These are phyloP conservation scores for Apiospora koreana DNA, from an alignment of 2,329 filamentous ascomycete species.

Conservation along the genomic window DNA sequence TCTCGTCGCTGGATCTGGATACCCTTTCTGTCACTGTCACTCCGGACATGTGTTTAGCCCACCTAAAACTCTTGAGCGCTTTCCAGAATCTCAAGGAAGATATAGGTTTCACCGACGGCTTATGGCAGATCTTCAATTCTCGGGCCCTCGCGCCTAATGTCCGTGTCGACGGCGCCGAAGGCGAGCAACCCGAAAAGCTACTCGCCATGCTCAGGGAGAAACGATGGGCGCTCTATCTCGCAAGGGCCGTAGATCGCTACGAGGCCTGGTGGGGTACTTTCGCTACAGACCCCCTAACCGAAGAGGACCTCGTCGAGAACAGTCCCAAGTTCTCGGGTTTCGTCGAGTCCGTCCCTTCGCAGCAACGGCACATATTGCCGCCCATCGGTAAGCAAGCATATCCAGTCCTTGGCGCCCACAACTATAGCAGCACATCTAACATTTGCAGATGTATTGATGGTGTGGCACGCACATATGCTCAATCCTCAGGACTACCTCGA, in stretches of 20 bases:
- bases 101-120: conserved; percentile 64
- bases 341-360: conserved; percentile 25
- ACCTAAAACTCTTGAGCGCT: conserved; percentile 71
- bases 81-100: conserved; percentile 68
- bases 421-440: conserved; percentile 20
- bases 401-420: not conserved
- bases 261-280: conserved; percentile 62
- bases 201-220: conserved; percentile 66
- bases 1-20: conserved; percentile 39
- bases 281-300: conserved; percentile 30
- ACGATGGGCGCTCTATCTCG: conserved; percentile 71
- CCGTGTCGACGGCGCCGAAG: conserved; percentile 18
- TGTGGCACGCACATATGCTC: conserved; percentile 78
- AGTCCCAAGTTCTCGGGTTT: conserved; percentile 35
- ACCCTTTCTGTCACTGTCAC: conserved; percentile 36
- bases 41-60: conserved; percentile 64
- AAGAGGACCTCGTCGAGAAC: conserved; percentile 35
- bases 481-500: conserved; percentile 76
- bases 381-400: conserved; percentile 53
- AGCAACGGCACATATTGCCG: conserved; percentile 49
- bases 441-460: conserved; percentile 68
- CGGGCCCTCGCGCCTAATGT: conserved; percentile 29
- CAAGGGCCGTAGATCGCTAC: conserved; percentile 69
- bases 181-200: conserved; percentile 34
- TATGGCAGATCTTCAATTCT: conserved; percentile 64